phyloP scores from a whole-genome alignment of 441 rosid genomes.

The Syzygium malaccense region DNA sequence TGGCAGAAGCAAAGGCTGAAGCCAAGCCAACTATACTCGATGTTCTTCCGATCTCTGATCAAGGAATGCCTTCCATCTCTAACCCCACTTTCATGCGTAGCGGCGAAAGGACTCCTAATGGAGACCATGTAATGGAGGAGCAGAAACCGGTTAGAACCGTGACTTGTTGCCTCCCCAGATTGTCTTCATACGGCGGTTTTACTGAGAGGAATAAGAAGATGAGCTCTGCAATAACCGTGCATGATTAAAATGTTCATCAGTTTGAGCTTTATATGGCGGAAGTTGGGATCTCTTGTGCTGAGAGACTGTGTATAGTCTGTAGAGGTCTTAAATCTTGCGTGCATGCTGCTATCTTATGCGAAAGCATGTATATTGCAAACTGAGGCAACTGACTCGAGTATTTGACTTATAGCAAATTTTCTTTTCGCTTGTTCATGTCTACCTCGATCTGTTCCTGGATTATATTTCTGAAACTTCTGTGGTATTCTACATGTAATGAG shows the following conservation, averaged over 20 bases:
- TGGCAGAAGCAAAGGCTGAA: conserved; percentile 7
- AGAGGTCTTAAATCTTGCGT: background rate
- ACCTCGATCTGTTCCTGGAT: background rate
- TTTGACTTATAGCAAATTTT: background rate
- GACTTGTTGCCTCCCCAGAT: conserved; percentile 9
- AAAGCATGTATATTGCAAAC: background rate
- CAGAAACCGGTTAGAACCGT: background rate
- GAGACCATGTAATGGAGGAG: background rate
- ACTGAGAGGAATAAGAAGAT: conserved; percentile 6
- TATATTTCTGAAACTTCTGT: background rate
- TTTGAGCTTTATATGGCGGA: background rate
- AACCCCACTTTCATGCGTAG: background rate
- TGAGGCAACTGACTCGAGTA: background rate
- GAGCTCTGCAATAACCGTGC: background rate
- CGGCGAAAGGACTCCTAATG: background rate
- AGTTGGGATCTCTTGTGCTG: background rate
- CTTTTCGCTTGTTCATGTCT: background rate
- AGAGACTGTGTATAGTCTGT: background rate
- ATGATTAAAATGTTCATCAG: background rate
- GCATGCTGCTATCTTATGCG: background rate
- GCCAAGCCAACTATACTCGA: conserved; percentile 23
- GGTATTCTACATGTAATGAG: background rate
- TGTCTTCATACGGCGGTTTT: background rate
- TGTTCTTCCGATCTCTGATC: conserved; percentile 14
- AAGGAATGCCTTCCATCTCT: conserved; percentile 23